Evolutionary conservation across 1,139 yeast species (phyloP).

Genomic region (Kurtzmaniella quercitrusa): DNA sequence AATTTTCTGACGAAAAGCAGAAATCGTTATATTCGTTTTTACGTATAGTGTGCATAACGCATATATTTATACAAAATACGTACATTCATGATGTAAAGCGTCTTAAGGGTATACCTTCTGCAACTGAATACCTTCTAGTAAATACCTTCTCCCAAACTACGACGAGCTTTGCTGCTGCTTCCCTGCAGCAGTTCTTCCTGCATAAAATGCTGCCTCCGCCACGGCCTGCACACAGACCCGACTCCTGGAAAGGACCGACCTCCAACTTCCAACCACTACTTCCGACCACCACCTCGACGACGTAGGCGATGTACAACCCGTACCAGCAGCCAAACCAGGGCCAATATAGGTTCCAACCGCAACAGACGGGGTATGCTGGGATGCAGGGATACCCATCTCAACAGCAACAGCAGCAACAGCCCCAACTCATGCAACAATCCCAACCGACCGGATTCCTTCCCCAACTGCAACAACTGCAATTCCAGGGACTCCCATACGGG

Average conservation of each 20-base stretch:
- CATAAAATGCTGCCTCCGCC: slow-evolving; percentile 4
- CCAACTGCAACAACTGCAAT: slow-evolving; percentile 15
- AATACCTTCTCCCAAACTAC: no score
- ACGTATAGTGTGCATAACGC: no score
- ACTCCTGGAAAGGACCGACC: neutral
- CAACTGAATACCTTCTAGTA: no score
- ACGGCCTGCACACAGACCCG: slow-evolving; percentile 3
- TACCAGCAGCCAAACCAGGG: slow-evolving; percentile 31
- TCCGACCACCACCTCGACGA: neutral
- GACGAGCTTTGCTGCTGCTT: no score
- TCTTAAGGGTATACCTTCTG: no score
- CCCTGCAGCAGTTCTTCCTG: no score
- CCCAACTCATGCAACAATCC: slow-evolving; percentile 11
- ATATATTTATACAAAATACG: no score
- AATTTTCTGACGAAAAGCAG: no score
- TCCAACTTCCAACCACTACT: neutral
- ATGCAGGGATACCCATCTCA: slow-evolving; percentile 10
- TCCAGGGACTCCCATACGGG: slow-evolving; percentile 13
- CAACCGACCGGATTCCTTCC: slow-evolving; percentile 10
- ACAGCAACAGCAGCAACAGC: slow-evolving; percentile 11
- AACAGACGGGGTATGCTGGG: slow-evolving; percentile 11
- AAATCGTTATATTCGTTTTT: no score
- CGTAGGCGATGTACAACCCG: slow-evolving; percentile 37
- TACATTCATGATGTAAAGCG: no score
- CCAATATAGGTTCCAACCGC: slow-evolving; percentile 14